phyloP scores from a whole-genome alignment of 129 eudicot species.

The Flaveria brownii region DNA sequence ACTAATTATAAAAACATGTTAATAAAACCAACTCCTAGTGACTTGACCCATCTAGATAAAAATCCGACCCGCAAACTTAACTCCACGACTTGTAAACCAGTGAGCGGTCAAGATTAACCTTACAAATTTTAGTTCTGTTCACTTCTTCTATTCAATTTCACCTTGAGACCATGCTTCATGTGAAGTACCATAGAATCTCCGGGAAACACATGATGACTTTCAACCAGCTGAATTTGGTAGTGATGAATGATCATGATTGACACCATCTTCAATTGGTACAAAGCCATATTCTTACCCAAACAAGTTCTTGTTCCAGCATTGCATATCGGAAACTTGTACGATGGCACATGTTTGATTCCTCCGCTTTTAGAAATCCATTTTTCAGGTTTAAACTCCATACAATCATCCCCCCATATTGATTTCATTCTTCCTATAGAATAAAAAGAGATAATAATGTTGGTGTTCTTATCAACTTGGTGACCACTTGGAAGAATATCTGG shows the following conservation, averaged over 20 bases:
- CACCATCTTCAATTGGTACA: slow-evolving; percentile 50
- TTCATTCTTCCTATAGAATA: slow-evolving; percentile 59
- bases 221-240: slow-evolving; percentile 39
- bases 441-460: slow-evolving; percentile 36
- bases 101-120: too few relatives aligned
- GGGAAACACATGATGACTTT: slow-evolving; percentile 39
- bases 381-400: slow-evolving; percentile 55
- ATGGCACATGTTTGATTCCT: slow-evolving; percentile 49
- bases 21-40: too few relatives aligned
- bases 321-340: slow-evolving; percentile 53
- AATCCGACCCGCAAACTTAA: too few relatives aligned
- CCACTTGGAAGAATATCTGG: slow-evolving; percentile 63
- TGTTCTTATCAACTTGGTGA: slow-evolving; percentile 27
- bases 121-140: too few relatives aligned
- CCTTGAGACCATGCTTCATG: slow-evolving; percentile 57
- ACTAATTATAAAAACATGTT: too few relatives aligned
- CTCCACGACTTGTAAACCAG: too few relatives aligned
- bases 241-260: slow-evolving; percentile 36
- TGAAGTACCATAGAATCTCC: slow-evolving; percentile 37
- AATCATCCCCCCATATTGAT: slow-evolving; percentile 59
- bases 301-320: slow-evolving; percentile 61
- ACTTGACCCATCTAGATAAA: too few relatives aligned
- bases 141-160: slow-evolving; percentile 23
- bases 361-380: slow-evolving; percentile 53
- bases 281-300: slow-evolving; percentile 57